Percentiles rank a stretch among this genome's conserved stretches.
These are phyloP conservation scores for Trichoderma guizhouense DNA, from an alignment of 2,329 filamentous ascomycete genomes.

Conservation along the genomic window DNA sequence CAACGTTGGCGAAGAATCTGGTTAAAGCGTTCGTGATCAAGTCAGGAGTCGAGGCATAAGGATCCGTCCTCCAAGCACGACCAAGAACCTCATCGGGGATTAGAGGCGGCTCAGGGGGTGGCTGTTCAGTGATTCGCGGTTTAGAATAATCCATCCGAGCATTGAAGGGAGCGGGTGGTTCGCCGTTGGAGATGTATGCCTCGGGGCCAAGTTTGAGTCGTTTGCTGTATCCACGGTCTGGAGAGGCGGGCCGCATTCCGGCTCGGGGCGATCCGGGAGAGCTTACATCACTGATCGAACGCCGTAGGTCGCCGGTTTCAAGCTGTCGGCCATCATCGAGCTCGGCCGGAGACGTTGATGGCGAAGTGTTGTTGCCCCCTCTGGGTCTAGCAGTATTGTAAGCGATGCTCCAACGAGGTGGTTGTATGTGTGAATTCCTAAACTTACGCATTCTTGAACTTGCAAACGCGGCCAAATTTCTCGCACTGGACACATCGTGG, in stretches of 20 bases:
- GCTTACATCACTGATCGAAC: constrained; percentile 44
- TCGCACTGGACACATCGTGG: constrained; percentile 88
- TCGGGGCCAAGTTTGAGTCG: constrained; percentile 48
- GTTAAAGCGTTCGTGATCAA: constrained; percentile 38
- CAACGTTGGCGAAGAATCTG: constrained; percentile 42
- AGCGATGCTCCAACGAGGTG: not conserved
- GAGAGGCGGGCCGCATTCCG: constrained; percentile 32
- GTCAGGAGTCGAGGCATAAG: constrained; percentile 44
- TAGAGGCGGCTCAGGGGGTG: constrained; percentile 40
- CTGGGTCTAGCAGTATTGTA: constrained; percentile 43
- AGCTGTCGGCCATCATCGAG: constrained; percentile 43
- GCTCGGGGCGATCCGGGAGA: constrained; percentile 48
- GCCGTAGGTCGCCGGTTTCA: constrained; percentile 36
- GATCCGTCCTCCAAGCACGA: constrained; percentile 49
- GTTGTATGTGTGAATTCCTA: not conserved
- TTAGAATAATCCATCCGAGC: constrained; percentile 38
- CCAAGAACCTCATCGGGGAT: constrained; percentile 48
- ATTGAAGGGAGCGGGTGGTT: constrained; percentile 31
- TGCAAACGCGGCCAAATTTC: constrained; percentile 83
- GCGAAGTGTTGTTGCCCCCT: constrained; percentile 56
- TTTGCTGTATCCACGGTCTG: constrained; percentile 43
- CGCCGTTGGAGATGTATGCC: constrained; percentile 38
- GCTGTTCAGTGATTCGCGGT: constrained; percentile 37
- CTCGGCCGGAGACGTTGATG: constrained; percentile 50
- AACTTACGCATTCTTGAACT: constrained; percentile 80